Conservation (phyloP, 2,329 filamentous ascomycete species). For the Verticillium nubilum region DNA sequence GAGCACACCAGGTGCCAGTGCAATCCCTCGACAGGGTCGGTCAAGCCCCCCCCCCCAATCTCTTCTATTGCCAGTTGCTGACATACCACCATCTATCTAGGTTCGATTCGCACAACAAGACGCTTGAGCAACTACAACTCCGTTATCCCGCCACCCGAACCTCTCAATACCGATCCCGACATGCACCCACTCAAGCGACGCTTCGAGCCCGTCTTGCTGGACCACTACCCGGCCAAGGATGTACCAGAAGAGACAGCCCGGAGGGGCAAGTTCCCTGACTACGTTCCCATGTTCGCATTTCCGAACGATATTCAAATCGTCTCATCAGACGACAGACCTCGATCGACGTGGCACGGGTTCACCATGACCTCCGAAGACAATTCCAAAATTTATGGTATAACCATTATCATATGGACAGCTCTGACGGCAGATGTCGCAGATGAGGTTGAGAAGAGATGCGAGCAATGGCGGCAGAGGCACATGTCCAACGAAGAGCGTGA, state of each 20-base stretch:
- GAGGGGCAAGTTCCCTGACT: slow-evolving; percentile 87
- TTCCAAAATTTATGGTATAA: slow-evolving; percentile 86
- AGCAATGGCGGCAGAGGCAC: slow-evolving; percentile 77
- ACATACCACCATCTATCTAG: slow-evolving; percentile 25
- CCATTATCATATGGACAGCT: slow-evolving; percentile 88
- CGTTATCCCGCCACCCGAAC: slow-evolving; percentile 89
- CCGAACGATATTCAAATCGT: slow-evolving; percentile 97
- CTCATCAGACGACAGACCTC: slow-evolving; percentile 85
- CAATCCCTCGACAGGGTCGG: slow-evolving; percentile 6
- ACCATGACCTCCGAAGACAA: slow-evolving; percentile 95
- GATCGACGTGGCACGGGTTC: slow-evolving; percentile 98
- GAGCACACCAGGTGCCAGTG: slow-evolving; percentile 11
- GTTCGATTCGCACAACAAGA: slow-evolving; percentile 70
- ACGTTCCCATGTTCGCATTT: slow-evolving; percentile 98
- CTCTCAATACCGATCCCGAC: slow-evolving; percentile 79
- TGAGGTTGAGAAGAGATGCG: slow-evolving; percentile 75
- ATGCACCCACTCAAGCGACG: slow-evolving; percentile 94
- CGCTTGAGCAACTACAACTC: slow-evolving; percentile 97
- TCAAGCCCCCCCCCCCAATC: slow-evolving; percentile 10
- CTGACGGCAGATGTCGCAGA: slow-evolving; percentile 76
- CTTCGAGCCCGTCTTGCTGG: slow-evolving; percentile 93
- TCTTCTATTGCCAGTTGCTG: slow-evolving; percentile 12
- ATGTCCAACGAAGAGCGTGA: slow-evolving; percentile 91
- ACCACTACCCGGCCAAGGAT: slow-evolving; percentile 83
- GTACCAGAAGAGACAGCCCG: slow-evolving; percentile 74